These are phyloP conservation scores for Mycosphaerella sp. DNA, from an alignment of 2,329 filamentous ascomycete genomes.

Conservation along the genomic window DNA sequence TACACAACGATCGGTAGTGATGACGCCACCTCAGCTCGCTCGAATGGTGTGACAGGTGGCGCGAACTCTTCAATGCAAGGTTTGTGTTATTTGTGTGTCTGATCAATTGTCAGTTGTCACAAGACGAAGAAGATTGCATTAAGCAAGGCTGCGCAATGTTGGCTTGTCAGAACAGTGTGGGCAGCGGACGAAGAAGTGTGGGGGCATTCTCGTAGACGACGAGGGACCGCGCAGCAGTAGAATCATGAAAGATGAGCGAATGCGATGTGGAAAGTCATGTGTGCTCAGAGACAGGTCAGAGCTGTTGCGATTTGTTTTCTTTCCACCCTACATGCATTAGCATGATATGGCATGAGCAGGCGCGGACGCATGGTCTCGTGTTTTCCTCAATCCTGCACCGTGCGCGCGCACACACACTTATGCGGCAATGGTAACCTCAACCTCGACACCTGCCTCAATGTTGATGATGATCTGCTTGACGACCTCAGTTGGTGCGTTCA, in stretches of 20 bases:
- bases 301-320: not conserved
- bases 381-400: conserved; percentile 3
- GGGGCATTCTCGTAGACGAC: no score
- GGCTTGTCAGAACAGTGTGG: no score
- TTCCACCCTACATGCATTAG: conserved; percentile 5
- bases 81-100: not conserved
- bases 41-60: not conserved
- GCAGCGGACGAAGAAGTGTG: no score
- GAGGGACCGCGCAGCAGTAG: no score
- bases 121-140: not conserved
- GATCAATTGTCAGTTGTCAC: not conserved
- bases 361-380: not conserved
- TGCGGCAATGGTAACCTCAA: conserved; percentile 87
- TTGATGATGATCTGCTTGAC: conserved; percentile 97
- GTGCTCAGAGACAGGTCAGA: not conserved
- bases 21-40: not conserved
- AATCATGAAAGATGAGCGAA: not conserved
- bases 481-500: conserved; percentile 95
- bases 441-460: conserved; percentile 89
- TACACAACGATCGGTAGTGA: not conserved
- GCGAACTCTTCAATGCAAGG: not conserved
- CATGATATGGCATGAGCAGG: conserved; percentile 6
- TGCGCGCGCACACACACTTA: conserved; percentile 38
- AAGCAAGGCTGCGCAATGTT: no score
- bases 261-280: not conserved